These are phyloP conservation scores for Danielozyma ontarioensis DNA, from an alignment of 805 yeast species.

Conservation along the genomic window DNA sequence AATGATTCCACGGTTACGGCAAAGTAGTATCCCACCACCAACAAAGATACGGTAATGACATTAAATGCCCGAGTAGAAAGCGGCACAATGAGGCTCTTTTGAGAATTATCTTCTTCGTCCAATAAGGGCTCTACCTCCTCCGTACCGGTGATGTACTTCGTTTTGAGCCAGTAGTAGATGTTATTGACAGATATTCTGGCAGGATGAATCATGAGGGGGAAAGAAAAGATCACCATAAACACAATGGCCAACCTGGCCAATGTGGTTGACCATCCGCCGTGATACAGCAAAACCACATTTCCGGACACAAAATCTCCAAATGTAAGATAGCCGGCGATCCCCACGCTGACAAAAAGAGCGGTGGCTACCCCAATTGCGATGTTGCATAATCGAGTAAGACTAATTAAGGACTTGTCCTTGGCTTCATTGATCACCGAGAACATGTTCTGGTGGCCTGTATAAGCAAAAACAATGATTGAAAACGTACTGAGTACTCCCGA, in stretches of 20 bases:
- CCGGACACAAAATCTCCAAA: constrained; percentile 79
- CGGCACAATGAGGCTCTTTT: constrained; percentile 18
- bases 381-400: constrained; percentile 43
- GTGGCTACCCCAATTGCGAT: constrained; percentile 58
- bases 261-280: constrained; percentile 50
- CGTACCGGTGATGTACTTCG: constrained; percentile 2
- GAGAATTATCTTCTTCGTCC: neutral
- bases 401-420: constrained; percentile 43
- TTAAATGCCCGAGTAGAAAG: constrained; percentile 20
- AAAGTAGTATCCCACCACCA: constrained; percentile 52
- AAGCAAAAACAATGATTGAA: constrained; percentile 92
- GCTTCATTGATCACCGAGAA: constrained; percentile 84
- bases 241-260: constrained; percentile 80
- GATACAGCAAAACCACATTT: constrained; percentile 72
- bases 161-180: constrained; percentile 48
- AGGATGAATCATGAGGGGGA: constrained; percentile 88
- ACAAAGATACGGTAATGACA: constrained; percentile 24
- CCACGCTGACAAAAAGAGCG: constrained; percentile 62
- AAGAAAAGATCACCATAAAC: constrained; percentile 74
- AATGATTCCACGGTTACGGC: constrained; percentile 69
- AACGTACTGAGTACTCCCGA: constrained; percentile 58
- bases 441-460: constrained; percentile 95
- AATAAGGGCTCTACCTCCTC: neutral
- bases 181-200: constrained; percentile 79
- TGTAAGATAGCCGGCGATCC: constrained; percentile 77